phyloP scores from a whole-genome alignment of 495 filamentous ascomycete species.

The Hyaloscypha finlandica region DNA sequence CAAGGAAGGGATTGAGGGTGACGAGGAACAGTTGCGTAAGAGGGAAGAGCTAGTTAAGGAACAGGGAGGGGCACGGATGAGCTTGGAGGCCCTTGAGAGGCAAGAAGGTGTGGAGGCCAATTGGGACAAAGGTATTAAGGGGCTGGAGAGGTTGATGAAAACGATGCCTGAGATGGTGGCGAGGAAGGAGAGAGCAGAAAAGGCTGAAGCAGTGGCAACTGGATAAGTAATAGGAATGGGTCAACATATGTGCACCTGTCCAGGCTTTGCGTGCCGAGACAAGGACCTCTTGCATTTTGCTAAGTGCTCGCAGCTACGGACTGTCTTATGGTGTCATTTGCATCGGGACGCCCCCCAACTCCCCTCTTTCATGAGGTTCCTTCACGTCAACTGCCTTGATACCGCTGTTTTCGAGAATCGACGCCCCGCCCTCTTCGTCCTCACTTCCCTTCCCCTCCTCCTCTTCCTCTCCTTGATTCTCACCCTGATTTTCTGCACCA shows the following conservation, averaged over 20 bases:
- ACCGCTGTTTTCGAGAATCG: neutral
- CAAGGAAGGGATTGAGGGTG: slow-evolving; percentile 27
- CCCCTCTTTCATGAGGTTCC: neutral
- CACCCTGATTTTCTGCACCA: slow-evolving; percentile 4
- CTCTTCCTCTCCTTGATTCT: no score
- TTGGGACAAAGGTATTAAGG: slow-evolving; percentile 53
- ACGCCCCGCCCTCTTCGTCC: neutral
- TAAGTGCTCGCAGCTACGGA: neutral
- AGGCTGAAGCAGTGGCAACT: slow-evolving; percentile 54
- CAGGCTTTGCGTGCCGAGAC: neutral
- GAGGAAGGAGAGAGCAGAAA: slow-evolving; percentile 73
- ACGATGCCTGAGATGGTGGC: slow-evolving; percentile 73
- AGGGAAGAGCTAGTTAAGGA: slow-evolving; percentile 28
- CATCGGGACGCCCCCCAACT: no score
- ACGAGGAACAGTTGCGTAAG: slow-evolving; percentile 31
- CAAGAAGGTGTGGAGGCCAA: slow-evolving; percentile 51
- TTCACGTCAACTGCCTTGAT: neutral
- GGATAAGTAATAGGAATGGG: neutral
- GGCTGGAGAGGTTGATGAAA: slow-evolving; percentile 53
- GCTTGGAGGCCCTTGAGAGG: slow-evolving; percentile 41
- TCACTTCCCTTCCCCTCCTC: neutral
- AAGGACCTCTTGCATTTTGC: neutral
- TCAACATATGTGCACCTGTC: neutral
- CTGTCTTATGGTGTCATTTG: no score
- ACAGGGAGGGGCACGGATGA: neutral